These are phyloP conservation scores for Schizochytrium sp. DNA, from an alignment of 108 stramenopile genomes.

Conservation along the genomic window DNA sequence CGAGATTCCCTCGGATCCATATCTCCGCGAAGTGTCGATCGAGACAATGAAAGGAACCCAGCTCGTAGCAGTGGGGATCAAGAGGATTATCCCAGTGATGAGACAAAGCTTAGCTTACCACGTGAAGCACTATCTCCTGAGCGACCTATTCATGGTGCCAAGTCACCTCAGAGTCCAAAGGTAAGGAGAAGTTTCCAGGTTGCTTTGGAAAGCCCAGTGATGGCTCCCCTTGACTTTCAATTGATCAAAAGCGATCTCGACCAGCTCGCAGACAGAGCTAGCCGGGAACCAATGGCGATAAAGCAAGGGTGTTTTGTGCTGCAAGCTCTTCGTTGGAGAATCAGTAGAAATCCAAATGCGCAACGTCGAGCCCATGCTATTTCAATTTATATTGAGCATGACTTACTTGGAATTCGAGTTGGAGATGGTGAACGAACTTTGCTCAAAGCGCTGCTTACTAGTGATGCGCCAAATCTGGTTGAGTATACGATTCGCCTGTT, in stretches of 20 bases:
- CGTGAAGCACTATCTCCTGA: background rate
- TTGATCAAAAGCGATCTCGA: conserved; percentile 39
- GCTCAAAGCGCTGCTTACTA: conserved; percentile 3
- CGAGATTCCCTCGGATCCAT: no score
- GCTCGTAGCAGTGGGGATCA: no score
- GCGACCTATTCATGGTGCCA: background rate
- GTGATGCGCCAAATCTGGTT: background rate
- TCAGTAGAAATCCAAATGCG: conserved; percentile 2
- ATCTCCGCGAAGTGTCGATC: no score
- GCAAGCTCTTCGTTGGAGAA: conserved; percentile 42
- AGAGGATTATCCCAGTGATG: no score
- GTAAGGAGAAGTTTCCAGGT: background rate
- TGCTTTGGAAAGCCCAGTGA: background rate
- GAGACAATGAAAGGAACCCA: no score
- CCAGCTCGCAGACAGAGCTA: conserved; percentile 30
- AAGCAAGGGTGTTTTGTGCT: conserved; percentile 37
- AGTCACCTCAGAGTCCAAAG: conserved; percentile 22
- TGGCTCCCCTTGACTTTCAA: background rate
- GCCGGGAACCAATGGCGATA: background rate
- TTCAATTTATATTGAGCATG: background rate
- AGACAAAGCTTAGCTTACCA: no score
- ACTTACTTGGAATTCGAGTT: conserved; percentile 4
- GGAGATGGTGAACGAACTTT: background rate
- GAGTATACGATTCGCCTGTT: conserved; percentile 13
- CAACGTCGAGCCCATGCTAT: background rate